Evolutionary conservation across 129 eudicot genomes (phyloP).

Genomic region (Flaveria linearis): DNA sequence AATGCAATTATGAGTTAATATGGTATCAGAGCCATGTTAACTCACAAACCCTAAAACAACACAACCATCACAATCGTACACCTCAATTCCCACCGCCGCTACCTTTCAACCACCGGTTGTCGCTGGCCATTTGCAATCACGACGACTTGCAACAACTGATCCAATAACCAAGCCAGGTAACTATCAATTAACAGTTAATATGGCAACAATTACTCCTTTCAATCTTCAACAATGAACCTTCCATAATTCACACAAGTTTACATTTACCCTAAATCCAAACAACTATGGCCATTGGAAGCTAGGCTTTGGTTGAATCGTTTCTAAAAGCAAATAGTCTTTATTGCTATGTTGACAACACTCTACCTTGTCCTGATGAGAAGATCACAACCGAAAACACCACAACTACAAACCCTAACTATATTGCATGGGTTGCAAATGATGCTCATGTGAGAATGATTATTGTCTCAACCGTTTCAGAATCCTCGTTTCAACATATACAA

Average conservation of each 20-base stretch:
- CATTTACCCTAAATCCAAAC: neutral
- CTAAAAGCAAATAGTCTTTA: neutral
- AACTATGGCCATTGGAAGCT: neutral
- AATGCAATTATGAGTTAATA: neutral
- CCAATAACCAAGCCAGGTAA: neutral
- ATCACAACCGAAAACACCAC: neutral
- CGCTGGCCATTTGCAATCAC: neutral
- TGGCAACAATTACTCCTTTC: neutral
- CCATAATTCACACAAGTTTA: neutral
- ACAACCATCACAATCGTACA: neutral
- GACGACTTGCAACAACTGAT: neutral
- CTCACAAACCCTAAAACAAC: neutral
- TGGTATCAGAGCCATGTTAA: neutral
- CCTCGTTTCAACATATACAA: neutral
- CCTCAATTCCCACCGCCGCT: no score
- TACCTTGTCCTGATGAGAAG: neutral
- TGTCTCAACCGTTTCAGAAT: no score
- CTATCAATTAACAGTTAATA: no score
- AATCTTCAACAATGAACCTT: neutral
- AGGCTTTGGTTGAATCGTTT: neutral
- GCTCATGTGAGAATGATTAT: no score
- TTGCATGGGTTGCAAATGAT: no score
- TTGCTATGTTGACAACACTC: neutral
- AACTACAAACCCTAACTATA: neutral
- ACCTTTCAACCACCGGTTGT: no score